Evolutionary conservation across 2,329 filamentous ascomycete genomes (phyloP), one percentile per base, ranked within the genome.

Genomic region (Aspergillus caelatus): DNA sequence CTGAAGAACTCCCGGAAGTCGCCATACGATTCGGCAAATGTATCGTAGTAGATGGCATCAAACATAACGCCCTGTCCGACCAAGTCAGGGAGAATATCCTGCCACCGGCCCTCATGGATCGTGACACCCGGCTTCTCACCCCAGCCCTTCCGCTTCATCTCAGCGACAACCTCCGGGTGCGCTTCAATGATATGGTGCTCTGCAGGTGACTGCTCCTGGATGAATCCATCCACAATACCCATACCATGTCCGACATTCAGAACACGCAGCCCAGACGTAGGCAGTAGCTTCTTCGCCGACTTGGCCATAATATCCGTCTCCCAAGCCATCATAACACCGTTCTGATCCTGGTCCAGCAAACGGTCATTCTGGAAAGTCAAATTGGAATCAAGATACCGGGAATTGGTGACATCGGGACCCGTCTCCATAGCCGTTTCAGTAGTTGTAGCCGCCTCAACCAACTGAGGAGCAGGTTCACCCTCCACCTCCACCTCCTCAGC

Each of bases 1-100:
- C 86, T 90, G 76, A 98, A 97, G 81, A 98, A 97, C 64, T 89
- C 84, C 54, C 90, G 90, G 32, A 98, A 87, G 75, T 94, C 91
- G 2, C 84, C 83, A 78, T 98, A 99, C 67, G 95, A 92, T 80
- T 99, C 95, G 8, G 93, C 95, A 77, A 98, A 98, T 0, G 95
- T 99, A 75, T 99, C 95, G 74, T 97, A 98, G 82, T 98, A 99
- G 69, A 99, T 92, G 32, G 90, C 92, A 74, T 96, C 92, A 73
- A 94, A 94, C 14, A 88, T 81, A 71, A 90, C 85, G 11, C 90
- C 91, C 46, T 87, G 80, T 63, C 87, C 86, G 1, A 94, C 80
- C 9, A 96, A 81, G 57, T 82, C 81, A 0, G 89, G 90, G 19
- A 94, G 82, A 0, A 95, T 80, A 63, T 95, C 91, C 77, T 96